phyloP scores from a whole-genome alignment of 73 alveolate species.

The Tetrahymena malaccensis region DNA sequence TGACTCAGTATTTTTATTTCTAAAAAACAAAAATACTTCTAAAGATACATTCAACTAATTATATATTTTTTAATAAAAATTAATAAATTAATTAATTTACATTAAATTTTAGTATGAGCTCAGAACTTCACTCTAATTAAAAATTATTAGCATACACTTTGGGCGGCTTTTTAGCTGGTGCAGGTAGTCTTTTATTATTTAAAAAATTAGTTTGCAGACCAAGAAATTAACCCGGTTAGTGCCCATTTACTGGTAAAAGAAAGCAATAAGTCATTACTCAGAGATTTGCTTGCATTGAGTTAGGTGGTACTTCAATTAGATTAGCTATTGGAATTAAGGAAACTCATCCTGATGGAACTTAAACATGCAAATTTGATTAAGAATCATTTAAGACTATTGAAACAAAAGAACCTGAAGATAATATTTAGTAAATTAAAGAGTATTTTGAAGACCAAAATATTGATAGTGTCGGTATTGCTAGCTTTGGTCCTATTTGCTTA shows the following conservation, averaged over 20 bases:
- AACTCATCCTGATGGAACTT: background rate
- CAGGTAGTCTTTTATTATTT: background rate
- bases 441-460: background rate
- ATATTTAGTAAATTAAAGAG: background rate
- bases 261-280: background rate
- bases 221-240: background rate
- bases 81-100: background rate
- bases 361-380: background rate
- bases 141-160: background rate
- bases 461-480: slow-evolving; percentile 57
- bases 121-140: background rate
- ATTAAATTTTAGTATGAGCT: background rate
- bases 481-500: slow-evolving; percentile 78
- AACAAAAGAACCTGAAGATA: slow-evolving; percentile 6
- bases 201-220: background rate
- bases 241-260: background rate
- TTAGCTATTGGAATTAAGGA: background rate
- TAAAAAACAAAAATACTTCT: background rate
- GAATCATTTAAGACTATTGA: background rate
- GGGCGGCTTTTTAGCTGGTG: background rate
- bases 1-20: background rate
- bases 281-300: background rate
- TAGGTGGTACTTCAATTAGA: slow-evolving; percentile 16
- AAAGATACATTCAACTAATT: background rate
- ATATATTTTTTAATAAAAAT: too few relatives aligned